Percentiles rank a stretch among this genome's conserved stretches.
phyloP scores from a whole-genome alignment of 2,329 filamentous ascomycete species.

The Exophiala xenobiotica region DNA sequence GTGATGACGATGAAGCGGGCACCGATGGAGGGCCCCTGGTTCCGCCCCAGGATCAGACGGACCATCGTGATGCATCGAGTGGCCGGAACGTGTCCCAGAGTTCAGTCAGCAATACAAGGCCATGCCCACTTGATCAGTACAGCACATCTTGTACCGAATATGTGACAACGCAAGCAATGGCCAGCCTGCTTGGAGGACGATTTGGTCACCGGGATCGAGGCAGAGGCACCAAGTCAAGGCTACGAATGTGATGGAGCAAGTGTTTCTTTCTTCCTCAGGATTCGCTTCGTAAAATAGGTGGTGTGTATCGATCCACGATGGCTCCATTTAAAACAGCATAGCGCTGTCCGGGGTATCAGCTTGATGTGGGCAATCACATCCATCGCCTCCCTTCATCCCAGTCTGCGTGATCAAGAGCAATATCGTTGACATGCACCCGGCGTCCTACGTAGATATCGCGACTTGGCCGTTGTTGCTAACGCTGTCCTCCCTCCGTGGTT shows the following conservation, averaged over 20 bases:
- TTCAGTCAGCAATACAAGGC: constrained; percentile 18
- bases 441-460: background rate
- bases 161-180: constrained; percentile 19
- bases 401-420: background rate
- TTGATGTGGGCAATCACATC: background rate
- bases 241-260: background rate
- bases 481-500: background rate
- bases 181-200: no score
- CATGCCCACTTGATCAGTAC: background rate
- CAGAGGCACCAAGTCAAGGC: background rate
- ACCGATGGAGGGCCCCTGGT: constrained; percentile 5
- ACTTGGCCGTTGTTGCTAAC: background rate
- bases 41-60: constrained; percentile 12
- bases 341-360: background rate
- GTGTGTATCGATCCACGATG: constrained; percentile 1
- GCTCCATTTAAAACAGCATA: constrained; percentile 1
- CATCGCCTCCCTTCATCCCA: constrained; percentile 1
- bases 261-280: background rate
- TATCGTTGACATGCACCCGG: background rate
- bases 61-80: constrained; percentile 15
- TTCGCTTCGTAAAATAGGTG: background rate
- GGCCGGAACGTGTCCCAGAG: constrained; percentile 16
- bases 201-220: no score
- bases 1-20: constrained; percentile 25
- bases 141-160: constrained; percentile 9